phyloP scores from a whole-genome alignment of 768 basidiomycete genomes.

The Sarcodon sp. region DNA sequence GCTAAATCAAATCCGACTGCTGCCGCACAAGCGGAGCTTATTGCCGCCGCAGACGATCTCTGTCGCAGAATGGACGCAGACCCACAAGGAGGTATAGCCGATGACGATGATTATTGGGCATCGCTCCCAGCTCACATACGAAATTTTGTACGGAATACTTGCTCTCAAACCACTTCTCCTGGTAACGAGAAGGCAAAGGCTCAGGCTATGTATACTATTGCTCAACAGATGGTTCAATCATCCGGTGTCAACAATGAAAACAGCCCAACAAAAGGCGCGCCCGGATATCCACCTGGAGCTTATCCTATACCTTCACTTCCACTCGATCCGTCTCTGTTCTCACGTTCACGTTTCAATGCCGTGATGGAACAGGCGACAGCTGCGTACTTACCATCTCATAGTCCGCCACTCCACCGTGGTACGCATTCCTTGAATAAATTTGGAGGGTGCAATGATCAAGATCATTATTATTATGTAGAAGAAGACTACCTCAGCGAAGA shows the following conservation, averaged over 20 bases:
- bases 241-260: conserved; percentile 18
- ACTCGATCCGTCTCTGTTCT: conserved; percentile 40
- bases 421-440: background rate
- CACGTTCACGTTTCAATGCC: conserved; percentile 36
- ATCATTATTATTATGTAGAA: conserved; percentile 20
- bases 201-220: conserved; percentile 54
- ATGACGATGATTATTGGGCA: conserved; percentile 60
- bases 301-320: conserved; percentile 23
- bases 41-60: conserved; percentile 49
- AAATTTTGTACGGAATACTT: conserved; percentile 43
- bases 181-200: conserved; percentile 29
- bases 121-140: conserved; percentile 55
- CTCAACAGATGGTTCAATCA: conserved; percentile 48
- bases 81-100: conserved; percentile 18
- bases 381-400: conserved; percentile 14
- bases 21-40: conserved; percentile 42
- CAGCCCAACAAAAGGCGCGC: conserved; percentile 17
- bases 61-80: conserved; percentile 40
- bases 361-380: conserved; percentile 37
- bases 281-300: conserved; percentile 28
- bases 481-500: conserved; percentile 37
- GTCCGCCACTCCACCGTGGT: background rate
- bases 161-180: conserved; percentile 18
- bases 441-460: background rate
- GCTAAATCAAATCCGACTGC: conserved; percentile 17